Base-by-base conservation (phyloP, 495 filamentous ascomycete species). In the Trichoderma orchidacearum region DNA sequence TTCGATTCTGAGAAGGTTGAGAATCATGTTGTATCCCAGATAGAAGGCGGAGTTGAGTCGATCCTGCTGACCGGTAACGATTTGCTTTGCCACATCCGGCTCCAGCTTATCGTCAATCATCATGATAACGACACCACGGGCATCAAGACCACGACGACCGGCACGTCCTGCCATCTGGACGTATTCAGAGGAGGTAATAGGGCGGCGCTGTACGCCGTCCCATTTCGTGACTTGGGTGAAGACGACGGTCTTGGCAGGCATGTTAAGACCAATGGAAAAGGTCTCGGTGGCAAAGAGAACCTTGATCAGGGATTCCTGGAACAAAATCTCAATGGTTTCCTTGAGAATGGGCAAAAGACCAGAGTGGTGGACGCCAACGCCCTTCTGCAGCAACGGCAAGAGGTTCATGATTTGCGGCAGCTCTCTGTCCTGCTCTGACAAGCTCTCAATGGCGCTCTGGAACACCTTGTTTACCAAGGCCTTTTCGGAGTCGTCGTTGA, bases 51-150 rank as follows among this genome's bases (percentile, higher is more conserved):
- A 97, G 70, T 97, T 97, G 36, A 98, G 81, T 41, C 89, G 85
- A 67, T 98, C 93, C 66, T 98, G 93, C 64, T 96, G 85, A 64
- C 93, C 93, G 53, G 92, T 87, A 28, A 98, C 93, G 58, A 98
- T 96, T 52, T 87, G 85, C 69, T 93, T 93, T 27, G 93, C 93
- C 55, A 86, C 80, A 1, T 85, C 82, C n/a, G 93, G 94, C 59
- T 97, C 94, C 80, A 98, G 94, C 71, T 90, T 87, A 64, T 91
- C 87, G 59, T 94, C 87, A 53, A 98, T 83, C 93, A 98, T 98
- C 87, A 98, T 95, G 65, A 98, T 98, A 62, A 97, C 93, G 65
- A 98, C 95, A 79, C 93, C 93, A 56, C 93, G 86, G 52, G 96
- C 93, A 73, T 98, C 93, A 55, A 98, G 85, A 72, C 93, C 93